Evolutionary conservation across 495 filamentous ascomycete species (phyloP).

Genomic region (Clavariopsis aquatica): DNA sequence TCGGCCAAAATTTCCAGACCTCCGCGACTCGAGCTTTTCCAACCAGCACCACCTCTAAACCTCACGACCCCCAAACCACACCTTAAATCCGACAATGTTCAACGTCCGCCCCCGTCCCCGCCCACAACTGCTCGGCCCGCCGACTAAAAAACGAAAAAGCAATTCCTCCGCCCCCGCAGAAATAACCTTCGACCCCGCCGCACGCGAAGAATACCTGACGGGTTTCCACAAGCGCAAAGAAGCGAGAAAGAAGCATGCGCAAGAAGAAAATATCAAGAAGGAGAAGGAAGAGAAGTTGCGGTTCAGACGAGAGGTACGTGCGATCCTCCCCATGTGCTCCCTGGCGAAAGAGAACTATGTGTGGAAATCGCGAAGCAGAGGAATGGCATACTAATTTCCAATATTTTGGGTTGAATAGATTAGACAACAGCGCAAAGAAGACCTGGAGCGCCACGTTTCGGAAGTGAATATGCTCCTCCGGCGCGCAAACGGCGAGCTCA

Average conservation of each 20-base stretch:
- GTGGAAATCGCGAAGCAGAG: no score
- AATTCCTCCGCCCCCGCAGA: conserved; percentile 57
- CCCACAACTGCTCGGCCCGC: conserved; percentile 1
- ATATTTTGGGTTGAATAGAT: no score
- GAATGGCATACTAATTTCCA: no score
- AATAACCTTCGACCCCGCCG: conserved; percentile 77
- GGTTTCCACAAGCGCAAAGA: conserved; percentile 96
- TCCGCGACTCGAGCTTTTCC: neutral
- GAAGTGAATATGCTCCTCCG: conserved; percentile 64
- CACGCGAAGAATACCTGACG: conserved; percentile 81
- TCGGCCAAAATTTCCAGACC: conserved; percentile 15
- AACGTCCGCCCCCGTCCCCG: neutral
- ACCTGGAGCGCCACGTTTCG: conserved; percentile 75
- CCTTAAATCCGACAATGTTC: neutral
- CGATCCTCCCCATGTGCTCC: neutral
- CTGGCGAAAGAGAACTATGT: no score
- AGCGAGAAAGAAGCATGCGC: conserved; percentile 76
- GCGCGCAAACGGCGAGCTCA: conserved; percentile 53
- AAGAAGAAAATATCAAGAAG: conserved; percentile 71
- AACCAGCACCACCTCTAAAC: neutral
- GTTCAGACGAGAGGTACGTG: conserved; percentile 69
- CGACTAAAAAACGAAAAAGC: conserved; percentile 30
- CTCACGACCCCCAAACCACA: neutral
- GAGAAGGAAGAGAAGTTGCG: conserved; percentile 71
- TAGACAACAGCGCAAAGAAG: conserved; percentile 73